Conservation (phyloP, 179 eudicot species). For the Silene vulgaris region DNA sequence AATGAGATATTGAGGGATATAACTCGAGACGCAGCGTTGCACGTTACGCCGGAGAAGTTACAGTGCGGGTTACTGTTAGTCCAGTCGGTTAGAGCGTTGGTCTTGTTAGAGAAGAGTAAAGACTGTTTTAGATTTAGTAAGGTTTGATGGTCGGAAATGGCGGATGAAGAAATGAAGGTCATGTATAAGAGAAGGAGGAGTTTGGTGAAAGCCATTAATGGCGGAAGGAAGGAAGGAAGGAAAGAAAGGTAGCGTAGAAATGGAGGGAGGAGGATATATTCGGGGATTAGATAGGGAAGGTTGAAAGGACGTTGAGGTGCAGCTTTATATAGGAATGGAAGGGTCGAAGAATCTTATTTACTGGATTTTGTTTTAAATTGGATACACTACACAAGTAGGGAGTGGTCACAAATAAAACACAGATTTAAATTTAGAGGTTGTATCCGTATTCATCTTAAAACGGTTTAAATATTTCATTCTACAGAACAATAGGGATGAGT, state of each 20-base stretch:
- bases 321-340: constrained; percentile 1
- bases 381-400: no score
- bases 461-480: no score
- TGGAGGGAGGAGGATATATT: neutral
- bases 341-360: no score
- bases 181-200: neutral
- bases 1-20: constrained; percentile 35
- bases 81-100: neutral
- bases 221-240: neutral
- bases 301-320: neutral
- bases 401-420: no score
- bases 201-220: neutral
- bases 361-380: no score
- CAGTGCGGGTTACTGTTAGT: constrained; percentile 38
- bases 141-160: constrained; percentile 39
- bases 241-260: neutral
- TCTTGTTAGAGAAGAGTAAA: constrained; percentile 26
- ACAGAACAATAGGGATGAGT: no score
- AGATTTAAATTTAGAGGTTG: no score
- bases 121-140: constrained; percentile 52
- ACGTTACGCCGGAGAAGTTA: constrained; percentile 57
- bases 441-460: no score
- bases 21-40: constrained; percentile 43
- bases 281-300: constrained; percentile 1
- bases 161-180: neutral